A percentile compares a stretch with the other conserved stretches of the same genome.
Conservation (phyloP, 208 protist species). For the Trypanosoma melophagium region DNA sequence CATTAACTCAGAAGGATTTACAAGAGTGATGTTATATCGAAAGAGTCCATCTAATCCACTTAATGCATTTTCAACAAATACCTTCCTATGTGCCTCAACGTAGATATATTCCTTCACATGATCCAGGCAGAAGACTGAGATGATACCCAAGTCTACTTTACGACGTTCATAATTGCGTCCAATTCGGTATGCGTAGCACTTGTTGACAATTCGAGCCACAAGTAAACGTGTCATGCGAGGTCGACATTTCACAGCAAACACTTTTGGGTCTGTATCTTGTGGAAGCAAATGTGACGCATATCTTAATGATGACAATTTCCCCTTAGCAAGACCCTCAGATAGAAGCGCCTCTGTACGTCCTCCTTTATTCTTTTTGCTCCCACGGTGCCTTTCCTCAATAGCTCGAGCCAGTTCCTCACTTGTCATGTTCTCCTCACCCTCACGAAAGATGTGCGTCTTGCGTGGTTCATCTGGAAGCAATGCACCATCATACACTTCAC, state of each 20-base stretch:
- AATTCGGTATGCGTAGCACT: conserved; percentile 88
- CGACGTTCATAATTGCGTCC: conserved; percentile 74
- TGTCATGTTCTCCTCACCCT: conserved; percentile 69
- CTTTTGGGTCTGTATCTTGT: conserved; percentile 79
- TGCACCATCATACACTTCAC: conserved; percentile 15
- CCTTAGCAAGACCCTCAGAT: conserved; percentile 27
- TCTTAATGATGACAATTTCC: conserved; percentile 63
- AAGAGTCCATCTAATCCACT: conserved; percentile 86
- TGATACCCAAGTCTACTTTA: conserved; percentile 87
- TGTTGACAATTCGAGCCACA: conserved; percentile 90
- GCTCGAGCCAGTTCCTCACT: conserved; percentile 72
- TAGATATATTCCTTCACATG: conserved; percentile 93
- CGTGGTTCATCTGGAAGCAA: conserved; percentile 24
- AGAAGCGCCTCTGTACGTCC: conserved; percentile 28
- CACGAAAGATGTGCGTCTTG: conserved; percentile 54
- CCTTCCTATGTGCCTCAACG: conserved; percentile 86
- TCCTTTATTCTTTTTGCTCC: conserved; percentile 17
- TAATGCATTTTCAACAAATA: conserved; percentile 87
- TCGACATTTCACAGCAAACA: conserved; percentile 87
- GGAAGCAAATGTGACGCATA: conserved; percentile 79
- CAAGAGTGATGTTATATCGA: conserved; percentile 81
- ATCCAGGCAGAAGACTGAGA: conserved; percentile 90
- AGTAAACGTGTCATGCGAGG: conserved; percentile 83
- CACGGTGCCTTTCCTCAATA: conserved; percentile 66
- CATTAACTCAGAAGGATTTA: conserved; percentile 84